A percentile compares a stretch with the other conserved stretches of the same genome.
phyloP scores from a whole-genome alignment of 148 eudicot genomes.

The Heliosperma pusillum region DNA sequence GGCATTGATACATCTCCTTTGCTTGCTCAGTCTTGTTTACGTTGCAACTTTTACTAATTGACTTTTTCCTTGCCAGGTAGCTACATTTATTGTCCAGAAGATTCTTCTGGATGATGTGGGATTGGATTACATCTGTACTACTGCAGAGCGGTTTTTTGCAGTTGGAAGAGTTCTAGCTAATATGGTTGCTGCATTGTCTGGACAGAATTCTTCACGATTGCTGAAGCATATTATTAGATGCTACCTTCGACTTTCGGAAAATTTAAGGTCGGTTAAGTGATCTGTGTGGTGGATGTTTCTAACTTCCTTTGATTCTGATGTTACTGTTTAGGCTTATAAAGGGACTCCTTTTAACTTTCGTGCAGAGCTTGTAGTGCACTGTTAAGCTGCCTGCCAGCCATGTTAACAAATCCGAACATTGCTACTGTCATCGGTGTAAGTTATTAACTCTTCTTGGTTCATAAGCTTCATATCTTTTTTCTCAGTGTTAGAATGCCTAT shows the following conservation, averaged over 20 bases:
- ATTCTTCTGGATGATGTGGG: constrained; percentile 96
- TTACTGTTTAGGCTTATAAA: constrained; percentile 6
- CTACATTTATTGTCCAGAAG: constrained; percentile 94
- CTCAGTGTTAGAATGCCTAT: no score
- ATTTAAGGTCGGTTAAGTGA: constrained; percentile 51
- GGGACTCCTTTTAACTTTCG: background rate
- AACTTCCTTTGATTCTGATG: background rate
- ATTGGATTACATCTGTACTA: constrained; percentile 94
- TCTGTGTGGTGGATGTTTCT: constrained; percentile 5
- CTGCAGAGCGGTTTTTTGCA: constrained; percentile 96
- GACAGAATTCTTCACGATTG: constrained; percentile 82
- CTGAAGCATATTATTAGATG: constrained; percentile 91
- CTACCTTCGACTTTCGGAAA: constrained; percentile 86
- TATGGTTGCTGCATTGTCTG: constrained; percentile 91
- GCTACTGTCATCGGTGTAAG: constrained; percentile 48
- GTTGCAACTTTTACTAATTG: no score
- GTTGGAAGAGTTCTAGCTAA: constrained; percentile 85
- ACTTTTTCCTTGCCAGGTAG: constrained; percentile 54
- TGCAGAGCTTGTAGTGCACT: constrained; percentile 94
- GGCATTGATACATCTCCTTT: background rate
- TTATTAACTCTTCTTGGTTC: background rate
- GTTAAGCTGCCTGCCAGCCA: constrained; percentile 76
- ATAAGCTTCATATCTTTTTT: background rate
- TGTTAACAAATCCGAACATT: constrained; percentile 78
- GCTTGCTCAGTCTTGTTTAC: background rate